Base-by-base conservation (phyloP, 164 flowering plant genomes). In the Brasenia schreberi region DNA sequence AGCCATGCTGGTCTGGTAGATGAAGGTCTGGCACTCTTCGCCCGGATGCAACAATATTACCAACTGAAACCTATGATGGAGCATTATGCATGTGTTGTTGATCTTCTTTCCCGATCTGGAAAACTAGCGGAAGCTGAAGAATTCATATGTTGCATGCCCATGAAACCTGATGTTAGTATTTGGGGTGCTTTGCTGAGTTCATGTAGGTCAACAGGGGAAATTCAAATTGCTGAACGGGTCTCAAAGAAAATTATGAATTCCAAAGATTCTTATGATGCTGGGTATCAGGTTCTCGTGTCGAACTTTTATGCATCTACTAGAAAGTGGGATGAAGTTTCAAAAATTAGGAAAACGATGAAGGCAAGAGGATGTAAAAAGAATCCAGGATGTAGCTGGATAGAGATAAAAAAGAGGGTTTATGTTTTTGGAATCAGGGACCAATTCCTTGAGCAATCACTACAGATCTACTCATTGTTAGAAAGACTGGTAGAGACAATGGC, bases 11-110 rank as follows among this genome's bases (percentile, higher is more conserved):
- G 82, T 64, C 71, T 81, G 70, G 76, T 79, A 6, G 71, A 77
- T 64, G 77, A 81, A 59, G 84, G 84, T 23, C 60, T 77, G 43
- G 60, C 61, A 43, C 73, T 44, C 44, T 79, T 81, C 56, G 42
- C 75, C 3, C 66, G 44, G 19, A 81, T 81, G 82, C 68, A 72
- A 67, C 53, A 45, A 16, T 64, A 66, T 23, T 77, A 77, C 58
- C 64, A 66, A 12, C 59, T 79, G n/a, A 68, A 66, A 58, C 82
- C 85, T 5, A 70, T 59, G 68, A 59, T 70, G 23, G 81, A 81
- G 65, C 84, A 81, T 64, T 81, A 75, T 72, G 81, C 81, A n/a
- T 81, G 84, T 72, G 71, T 79, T 9, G 84, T 77, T 18, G 85
- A 81, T 70, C 80, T 79, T 60, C 66, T 77, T 7, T 72, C 78